Base-by-base conservation (phyloP, 1,139 yeast genomes). In the Cylindricascospora bacillispora region DNA sequence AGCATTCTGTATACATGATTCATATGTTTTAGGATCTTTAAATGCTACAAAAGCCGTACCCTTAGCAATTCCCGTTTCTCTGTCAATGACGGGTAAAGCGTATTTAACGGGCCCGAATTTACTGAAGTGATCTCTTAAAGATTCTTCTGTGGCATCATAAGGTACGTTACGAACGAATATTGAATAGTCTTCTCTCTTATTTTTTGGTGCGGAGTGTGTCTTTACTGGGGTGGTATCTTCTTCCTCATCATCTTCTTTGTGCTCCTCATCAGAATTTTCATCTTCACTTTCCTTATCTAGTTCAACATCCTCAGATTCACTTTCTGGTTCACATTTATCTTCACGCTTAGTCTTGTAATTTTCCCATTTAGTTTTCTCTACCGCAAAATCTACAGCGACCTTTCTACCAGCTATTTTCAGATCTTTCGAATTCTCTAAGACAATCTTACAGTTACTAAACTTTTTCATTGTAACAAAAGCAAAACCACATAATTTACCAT, bases 1-100 rank as follows among this genome's bases (percentile, higher is more conserved):
- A 0, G 97, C 94, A 44, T 73, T 67, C 4, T 65, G 65, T 24
- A 86, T 56, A 58, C 97, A 89, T 32, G 67, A 66, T 19, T 65
- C 63, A 45, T 73, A 81, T 3, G 81, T 71, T 4, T 65, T 72
- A 37, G 70, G 72, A 20, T 66, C 62, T 32, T 53, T 56, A 52
- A 89, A 89, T 0, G 95, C 94, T 26, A 89, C 94, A 52, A 89
- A 89, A 0, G 95, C 99, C 1, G 95, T 79, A 34, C 99, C 99
- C 52, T 68, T 81, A 7, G 98, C 85, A 36, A 82, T 62, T 4
- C 93, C 93, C 2, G 94, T 76, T 34, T 65, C 77, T 48, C 67
- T 79, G 51, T 92, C 99, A 41, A 77, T 65, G 7, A 92, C 98
- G 0, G 97, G 95, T 29, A 89, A 65, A 1, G 98, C 98, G 52